Base-by-base conservation (phyloP, 2,329 filamentous ascomycete genomes). In the Bipolaris sorokiniana region DNA sequence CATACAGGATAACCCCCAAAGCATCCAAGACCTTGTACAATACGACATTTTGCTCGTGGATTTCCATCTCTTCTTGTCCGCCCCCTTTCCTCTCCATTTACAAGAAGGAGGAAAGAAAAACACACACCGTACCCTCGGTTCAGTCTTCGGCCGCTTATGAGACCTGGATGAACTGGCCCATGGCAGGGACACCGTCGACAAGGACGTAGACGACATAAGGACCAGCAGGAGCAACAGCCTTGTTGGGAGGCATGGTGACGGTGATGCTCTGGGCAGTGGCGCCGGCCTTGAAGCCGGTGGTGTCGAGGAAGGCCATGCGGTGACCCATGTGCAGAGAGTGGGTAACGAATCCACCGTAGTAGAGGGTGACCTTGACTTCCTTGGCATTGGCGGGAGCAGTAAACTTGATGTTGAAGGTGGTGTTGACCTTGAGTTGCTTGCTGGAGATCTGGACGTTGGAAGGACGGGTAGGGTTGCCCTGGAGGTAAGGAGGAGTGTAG, bases 301-400 rank as follows among this genome's bases (percentile, higher is more conserved):
- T 75, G 60, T 86, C 84, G 38, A 87, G 75, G 63, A 81, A 80
- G 38, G 83, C 55, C 81, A 86, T 83, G 10, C 84, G 80, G 62
- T 86, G 84, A 41, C 84, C 83, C 85, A 87, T 87, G 67, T 87
- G 85, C 18, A 87, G 67, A 1, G 79, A 82, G 70, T 88, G 85
- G 34, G 85, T 87, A 40, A 86, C 82, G 63, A 85, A 87, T 5
- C 85, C 85, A 41, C 83, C 83, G 64, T 86, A 81, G 70, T 86
- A 86, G 18, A 87, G 77, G 3, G 77, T 75, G 16, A 86, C 77
- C 66, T 83, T 82, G 50, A 82, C 75, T 2, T 65, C 69, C 62
- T 80, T 76, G 2, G 80, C 77, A 41, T 72, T 75, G 37, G 74
- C 61, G 16, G 79, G 78, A 13, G 75, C 75, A 11, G 67, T 80